A percentile compares a stretch with the other conserved stretches of the same genome.
phyloP scores from a whole-genome alignment of 2,329 filamentous ascomycete genomes.

The Arachnomyces sp. region DNA sequence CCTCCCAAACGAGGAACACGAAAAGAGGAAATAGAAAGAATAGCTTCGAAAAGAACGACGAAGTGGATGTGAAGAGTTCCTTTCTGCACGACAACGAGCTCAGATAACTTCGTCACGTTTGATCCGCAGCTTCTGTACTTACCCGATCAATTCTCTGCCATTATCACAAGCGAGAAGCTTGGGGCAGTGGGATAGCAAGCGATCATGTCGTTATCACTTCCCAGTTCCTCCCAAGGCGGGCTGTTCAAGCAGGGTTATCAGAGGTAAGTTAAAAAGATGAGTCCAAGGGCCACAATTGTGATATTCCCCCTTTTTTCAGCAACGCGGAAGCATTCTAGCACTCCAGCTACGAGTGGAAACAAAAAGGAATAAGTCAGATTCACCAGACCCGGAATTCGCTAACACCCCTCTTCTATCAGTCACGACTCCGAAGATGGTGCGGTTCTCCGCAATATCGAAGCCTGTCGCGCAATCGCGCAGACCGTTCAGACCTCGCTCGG shows the following conservation, averaged over 20 bases:
- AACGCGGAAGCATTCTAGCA: constrained; percentile 7
- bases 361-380: not conserved
- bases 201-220: constrained; percentile 91
- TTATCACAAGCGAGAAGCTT: no score
- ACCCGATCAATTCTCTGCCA: no score
- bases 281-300: not conserved
- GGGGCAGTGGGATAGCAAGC: not conserved
- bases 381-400: constrained; percentile 6
- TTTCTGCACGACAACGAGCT: no score
- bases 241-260: constrained; percentile 96
- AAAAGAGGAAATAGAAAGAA: no score
- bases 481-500: constrained; percentile 96
- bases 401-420: constrained; percentile 44
- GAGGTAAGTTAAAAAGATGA: constrained; percentile 54
- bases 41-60: no score
- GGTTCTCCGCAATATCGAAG: constrained; percentile 96
- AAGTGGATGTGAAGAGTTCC: no score
- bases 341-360: constrained; percentile 9
- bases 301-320: constrained; percentile 8
- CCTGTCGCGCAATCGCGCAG: constrained; percentile 88
- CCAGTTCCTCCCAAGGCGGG: constrained; percentile 82
- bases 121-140: no score
- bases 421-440: constrained; percentile 99
- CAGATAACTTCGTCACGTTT: no score
- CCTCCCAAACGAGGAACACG: no score